These are phyloP conservation scores for Botrytis pseudocinerea DNA, from an alignment of 2,329 filamentous ascomycete genomes.

Conservation along the genomic window DNA sequence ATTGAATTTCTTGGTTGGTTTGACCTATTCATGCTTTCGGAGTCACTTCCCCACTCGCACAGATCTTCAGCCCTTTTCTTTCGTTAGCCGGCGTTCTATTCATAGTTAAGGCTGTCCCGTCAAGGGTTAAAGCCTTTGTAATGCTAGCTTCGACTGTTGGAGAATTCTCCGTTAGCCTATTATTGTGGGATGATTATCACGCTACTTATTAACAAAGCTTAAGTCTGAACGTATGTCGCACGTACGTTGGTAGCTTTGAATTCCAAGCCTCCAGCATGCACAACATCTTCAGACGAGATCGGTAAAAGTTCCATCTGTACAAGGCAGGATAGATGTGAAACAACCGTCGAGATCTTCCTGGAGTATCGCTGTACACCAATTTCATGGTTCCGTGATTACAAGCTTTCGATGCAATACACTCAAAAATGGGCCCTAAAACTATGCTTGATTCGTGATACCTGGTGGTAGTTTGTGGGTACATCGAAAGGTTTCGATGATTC, in stretches of 20 bases:
- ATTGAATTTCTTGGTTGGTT: neutral
- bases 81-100: neutral
- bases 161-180: neutral
- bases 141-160: neutral
- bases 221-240: neutral
- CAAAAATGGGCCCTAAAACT: neutral
- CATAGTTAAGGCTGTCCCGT: neutral
- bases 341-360: neutral
- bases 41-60: neutral
- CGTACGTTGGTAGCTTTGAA: neutral
- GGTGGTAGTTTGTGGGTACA: neutral
- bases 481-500: neutral
- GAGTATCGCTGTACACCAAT: neutral
- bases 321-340: neutral
- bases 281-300: slow-evolving; percentile 1
- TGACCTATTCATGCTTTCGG: neutral
- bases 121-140: neutral
- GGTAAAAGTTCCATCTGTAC: neutral
- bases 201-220: neutral
- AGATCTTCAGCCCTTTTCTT: slow-evolving; percentile 11
- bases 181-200: neutral
- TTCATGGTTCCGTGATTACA: neutral
- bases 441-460: neutral
- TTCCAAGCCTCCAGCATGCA: neutral
- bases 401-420: neutral